Base-by-base conservation (phyloP, 2,329 filamentous ascomycete genomes). In the Neonectria sp. region DNA sequence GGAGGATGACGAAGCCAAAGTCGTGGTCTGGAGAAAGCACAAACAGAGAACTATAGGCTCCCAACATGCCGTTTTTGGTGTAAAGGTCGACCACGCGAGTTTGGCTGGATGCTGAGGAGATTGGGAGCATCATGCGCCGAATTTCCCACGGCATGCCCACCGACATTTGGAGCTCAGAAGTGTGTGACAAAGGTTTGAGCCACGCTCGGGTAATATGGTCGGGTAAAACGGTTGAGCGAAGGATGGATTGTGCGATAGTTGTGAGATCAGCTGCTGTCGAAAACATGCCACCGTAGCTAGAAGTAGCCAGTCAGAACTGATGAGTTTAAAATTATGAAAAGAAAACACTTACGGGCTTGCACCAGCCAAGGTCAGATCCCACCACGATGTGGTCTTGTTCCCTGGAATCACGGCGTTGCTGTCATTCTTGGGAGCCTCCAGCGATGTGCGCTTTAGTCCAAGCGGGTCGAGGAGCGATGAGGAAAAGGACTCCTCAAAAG, bases 121-220 rank as follows among this genome's bases (percentile, higher is more conserved):
- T 33, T n/a, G 63, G 63, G 15, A 64, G 51, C 11, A 33, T 2
- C 13, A 61, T 4, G 40, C 81, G 80, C 60, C 78, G 71, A 51
- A 86, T 86, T 73, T 86, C 84, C 83, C 84, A 86, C 2, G 83
- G 82, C 4, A 77, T 77, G 15, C 85, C 84, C 51, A 86, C 75
- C 5, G 79, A 78, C 51, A 78, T 73, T 21, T 76, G 77, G 33
- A 75, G 70, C 4, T 74, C 77, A 0, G 79, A 79, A 3, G 81
- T 83, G 69, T 78, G 77, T 2, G 76, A 73, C 6, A 75, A 68
- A 9, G 81, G 84, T 67, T 85, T 83, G 52, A 86, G 75, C 84
- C 83, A 86, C 24, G 76, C 72, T 2, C 51, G 25, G 4, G 56
- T 64, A 3, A 24, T n/a, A 13, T 43, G 17, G 11, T 25, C 3